phyloP scores from a whole-genome alignment of 345 rosid genomes.

The Mercurialis annua region DNA sequence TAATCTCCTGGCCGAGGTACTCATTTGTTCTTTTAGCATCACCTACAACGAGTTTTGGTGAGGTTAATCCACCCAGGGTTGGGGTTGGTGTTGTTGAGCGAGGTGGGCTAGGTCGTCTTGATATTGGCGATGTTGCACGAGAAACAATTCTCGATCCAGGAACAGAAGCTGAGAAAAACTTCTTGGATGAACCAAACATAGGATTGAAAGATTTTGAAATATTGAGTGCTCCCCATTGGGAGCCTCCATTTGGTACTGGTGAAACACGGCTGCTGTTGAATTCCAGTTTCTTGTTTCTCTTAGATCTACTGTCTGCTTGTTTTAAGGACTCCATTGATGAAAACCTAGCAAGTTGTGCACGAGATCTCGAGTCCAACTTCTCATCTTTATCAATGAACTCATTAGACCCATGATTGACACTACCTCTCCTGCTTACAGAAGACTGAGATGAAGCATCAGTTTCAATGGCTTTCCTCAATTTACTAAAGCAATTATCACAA shows the following conservation, averaged over 20 bases:
- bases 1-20: constrained; percentile 79
- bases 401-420: constrained; percentile 53
- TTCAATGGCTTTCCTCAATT: constrained; percentile 70
- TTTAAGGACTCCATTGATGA: constrained; percentile 81
- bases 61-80: constrained; percentile 79
- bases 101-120: constrained; percentile 91
- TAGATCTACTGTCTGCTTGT: constrained; percentile 65
- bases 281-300: constrained; percentile 85
- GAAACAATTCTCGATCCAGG: constrained; percentile 99
- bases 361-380: constrained; percentile 75
- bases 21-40: constrained; percentile 74
- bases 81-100: constrained; percentile 99
- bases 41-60: constrained; percentile 72
- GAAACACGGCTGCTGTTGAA: constrained; percentile 96
- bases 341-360: constrained; percentile 74
- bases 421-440: constrained; percentile 72
- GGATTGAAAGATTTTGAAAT: constrained; percentile 79
- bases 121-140: constrained; percentile 98
- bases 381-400: constrained; percentile 69
- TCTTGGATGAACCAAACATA: constrained; percentile 89
- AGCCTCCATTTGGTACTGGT: constrained; percentile 84
- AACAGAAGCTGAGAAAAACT: constrained; percentile 96
- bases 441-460: constrained; percentile 64
- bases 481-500: constrained; percentile 82
- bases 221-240: constrained; percentile 80